Conservation (phyloP, 495 filamentous ascomycete genomes). For the Tuber indicum region DNA sequence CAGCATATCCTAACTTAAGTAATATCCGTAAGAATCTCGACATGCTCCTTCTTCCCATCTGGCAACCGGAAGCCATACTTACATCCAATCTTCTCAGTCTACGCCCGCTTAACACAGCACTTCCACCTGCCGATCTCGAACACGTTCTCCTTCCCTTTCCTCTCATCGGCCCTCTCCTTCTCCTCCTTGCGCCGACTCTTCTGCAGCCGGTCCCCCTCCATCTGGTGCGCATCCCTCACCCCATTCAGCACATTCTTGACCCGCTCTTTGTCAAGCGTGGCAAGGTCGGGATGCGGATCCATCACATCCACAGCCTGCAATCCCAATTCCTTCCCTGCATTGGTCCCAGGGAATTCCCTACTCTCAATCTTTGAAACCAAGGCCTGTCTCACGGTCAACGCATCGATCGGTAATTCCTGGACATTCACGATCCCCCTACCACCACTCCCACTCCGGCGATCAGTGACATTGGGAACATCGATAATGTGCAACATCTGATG, state of each 20-base stretch:
- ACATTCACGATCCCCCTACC: slow-evolving; percentile 63
- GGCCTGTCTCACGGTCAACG: slow-evolving; percentile 68
- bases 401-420: slow-evolving; percentile 83
- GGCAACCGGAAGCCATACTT: no score
- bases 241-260: slow-evolving; percentile 41
- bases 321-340: slow-evolving; percentile 80
- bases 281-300: slow-evolving; percentile 81
- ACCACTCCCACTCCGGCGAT: slow-evolving; percentile 19
- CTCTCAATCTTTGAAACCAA: slow-evolving; percentile 90
- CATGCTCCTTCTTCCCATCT: slow-evolving; percentile 64
- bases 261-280: slow-evolving; percentile 55
- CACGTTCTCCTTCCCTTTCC: slow-evolving; percentile 44
- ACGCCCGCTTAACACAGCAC: slow-evolving; percentile 69
- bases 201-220: slow-evolving; percentile 44
- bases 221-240: slow-evolving; percentile 46
- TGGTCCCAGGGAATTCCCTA: slow-evolving; percentile 74
- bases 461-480: slow-evolving; percentile 39
- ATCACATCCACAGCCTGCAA: slow-evolving; percentile 78
- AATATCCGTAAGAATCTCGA: slow-evolving; percentile 66
- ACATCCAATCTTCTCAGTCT: slow-evolving; percentile 55
- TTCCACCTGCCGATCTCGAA: slow-evolving; percentile 62
- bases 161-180: slow-evolving; percentile 44
- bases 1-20: slow-evolving; percentile 33
- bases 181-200: slow-evolving; percentile 39
- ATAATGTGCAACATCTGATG: slow-evolving; percentile 71